A percentile compares a stretch with the other conserved stretches of the same genome.
These are phyloP conservation scores for Sordaria brevicollis DNA, from an alignment of 495 filamentous ascomycete genomes.

Conservation along the genomic window DNA sequence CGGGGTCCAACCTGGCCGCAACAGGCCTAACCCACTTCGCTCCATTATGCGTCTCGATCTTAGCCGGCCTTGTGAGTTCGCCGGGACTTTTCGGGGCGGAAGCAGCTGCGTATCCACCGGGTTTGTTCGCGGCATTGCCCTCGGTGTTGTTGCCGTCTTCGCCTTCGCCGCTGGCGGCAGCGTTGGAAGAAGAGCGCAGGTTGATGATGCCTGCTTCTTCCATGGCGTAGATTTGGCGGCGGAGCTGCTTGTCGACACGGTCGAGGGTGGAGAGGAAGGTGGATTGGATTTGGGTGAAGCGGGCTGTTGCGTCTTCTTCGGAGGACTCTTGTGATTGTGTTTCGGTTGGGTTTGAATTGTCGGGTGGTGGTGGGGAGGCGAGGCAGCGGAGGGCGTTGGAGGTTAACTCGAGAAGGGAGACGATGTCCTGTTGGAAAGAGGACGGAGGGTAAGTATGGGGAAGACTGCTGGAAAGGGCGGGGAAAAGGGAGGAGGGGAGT, in stretches of 20 bases:
- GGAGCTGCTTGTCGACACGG: slow-evolving; percentile 57
- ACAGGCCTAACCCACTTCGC: background rate
- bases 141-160: background rate
- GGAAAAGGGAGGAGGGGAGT: background rate
- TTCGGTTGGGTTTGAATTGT: background rate
- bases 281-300: slow-evolving; percentile 53
- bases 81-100: background rate
- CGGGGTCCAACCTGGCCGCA: slow-evolving; percentile 23
- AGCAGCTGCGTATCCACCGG: background rate
- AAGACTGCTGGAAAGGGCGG: background rate
- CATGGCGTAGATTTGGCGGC: slow-evolving; percentile 68
- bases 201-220: slow-evolving; percentile 67
- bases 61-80: background rate
- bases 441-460: slow-evolving; percentile 2
- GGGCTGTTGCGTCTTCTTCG: slow-evolving; percentile 39
- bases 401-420: slow-evolving; percentile 53
- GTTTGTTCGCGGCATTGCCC: background rate
- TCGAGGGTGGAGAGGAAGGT: slow-evolving; percentile 59
- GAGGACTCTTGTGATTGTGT: background rate
- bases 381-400: slow-evolving; percentile 61
- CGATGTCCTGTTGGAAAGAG: slow-evolving; percentile 25
- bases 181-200: slow-evolving; percentile 14
- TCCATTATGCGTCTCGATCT: background rate
- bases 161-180: background rate
- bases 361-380: slow-evolving; percentile 32